phyloP scores from a whole-genome alignment of 1,139 yeast genomes.

The Hyphopichia pseudoburtonii region DNA sequence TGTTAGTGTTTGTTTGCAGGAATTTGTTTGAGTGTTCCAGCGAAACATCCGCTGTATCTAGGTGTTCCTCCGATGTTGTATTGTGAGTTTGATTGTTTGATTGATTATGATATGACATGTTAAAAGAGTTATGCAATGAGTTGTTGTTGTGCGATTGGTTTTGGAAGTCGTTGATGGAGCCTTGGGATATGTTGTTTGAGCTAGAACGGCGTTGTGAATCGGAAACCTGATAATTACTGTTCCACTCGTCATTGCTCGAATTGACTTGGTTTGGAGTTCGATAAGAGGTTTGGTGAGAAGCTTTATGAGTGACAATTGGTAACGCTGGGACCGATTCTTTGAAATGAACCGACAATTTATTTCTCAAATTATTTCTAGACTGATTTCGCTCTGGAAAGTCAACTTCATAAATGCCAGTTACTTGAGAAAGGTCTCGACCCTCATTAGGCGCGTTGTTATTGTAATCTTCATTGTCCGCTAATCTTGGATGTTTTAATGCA shows the following conservation, averaged over 20 bases:
- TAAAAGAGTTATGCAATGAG: conserved; percentile 14
- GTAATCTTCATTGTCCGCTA: background rate
- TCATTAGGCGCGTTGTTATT: conserved; percentile 2
- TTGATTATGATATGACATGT: conserved; percentile 10
- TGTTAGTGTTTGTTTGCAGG: conserved; percentile 8
- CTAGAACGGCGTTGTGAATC: conserved; percentile 1
- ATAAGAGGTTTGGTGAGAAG: background rate
- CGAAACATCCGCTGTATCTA: conserved; percentile 9
- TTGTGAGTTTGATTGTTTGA: conserved; percentile 13
- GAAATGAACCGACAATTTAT: conserved; percentile 36
- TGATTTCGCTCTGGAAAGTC: conserved; percentile 29
- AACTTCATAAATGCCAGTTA: conserved; percentile 34
- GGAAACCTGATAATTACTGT: conserved; percentile 3
- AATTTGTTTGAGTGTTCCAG: conserved; percentile 2
- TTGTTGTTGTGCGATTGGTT: conserved; percentile 4
- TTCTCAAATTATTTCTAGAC: conserved; percentile 18
- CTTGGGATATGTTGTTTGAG: conserved; percentile 5
- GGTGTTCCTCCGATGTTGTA: conserved; percentile 11
- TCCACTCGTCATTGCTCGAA: conserved; percentile 3
- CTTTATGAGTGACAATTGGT: background rate
- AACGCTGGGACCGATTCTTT: conserved; percentile 11
- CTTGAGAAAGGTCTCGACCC: too few relatives aligned
- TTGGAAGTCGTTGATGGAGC: conserved; percentile 2
- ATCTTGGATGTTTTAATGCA: conserved; percentile 1
- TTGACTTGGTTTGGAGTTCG: too few relatives aligned